phyloP scores from a whole-genome alignment of 768 basidiomycete genomes.

The Hericium coralloides region DNA sequence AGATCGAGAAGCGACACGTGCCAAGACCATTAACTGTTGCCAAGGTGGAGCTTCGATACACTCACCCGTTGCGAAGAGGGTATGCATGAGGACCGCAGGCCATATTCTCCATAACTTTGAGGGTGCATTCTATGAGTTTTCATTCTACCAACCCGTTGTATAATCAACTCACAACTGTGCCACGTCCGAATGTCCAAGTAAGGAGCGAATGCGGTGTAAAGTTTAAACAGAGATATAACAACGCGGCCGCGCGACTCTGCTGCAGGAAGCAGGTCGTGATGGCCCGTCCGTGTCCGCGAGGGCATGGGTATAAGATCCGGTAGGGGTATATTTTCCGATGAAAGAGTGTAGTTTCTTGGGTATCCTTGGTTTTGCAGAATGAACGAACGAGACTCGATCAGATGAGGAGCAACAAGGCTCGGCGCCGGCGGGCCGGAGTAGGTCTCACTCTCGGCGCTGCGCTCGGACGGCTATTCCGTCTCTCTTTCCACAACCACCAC shows the following conservation, averaged over 20 bases:
- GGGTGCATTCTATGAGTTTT: not conserved
- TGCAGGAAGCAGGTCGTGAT: slow-evolving; percentile 6
- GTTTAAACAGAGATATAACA: slow-evolving; percentile 5
- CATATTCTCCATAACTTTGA: slow-evolving; percentile 49
- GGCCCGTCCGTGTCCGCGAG: not conserved
- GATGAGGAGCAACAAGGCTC: too few relatives aligned
- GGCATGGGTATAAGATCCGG: not conserved
- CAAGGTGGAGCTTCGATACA: not conserved
- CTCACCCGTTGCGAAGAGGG: slow-evolving; percentile 43
- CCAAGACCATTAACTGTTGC: not conserved
- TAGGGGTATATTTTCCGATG: too few relatives aligned
- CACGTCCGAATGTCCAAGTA: slow-evolving; percentile 32
- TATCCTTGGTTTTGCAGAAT: too few relatives aligned
- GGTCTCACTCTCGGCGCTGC: too few relatives aligned
- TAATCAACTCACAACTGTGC: slow-evolving; percentile 29
- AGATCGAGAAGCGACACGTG: not conserved
- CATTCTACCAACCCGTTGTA: not conserved
- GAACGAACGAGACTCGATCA: too few relatives aligned
- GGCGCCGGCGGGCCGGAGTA: too few relatives aligned
- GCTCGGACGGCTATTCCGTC: too few relatives aligned
- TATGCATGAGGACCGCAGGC: slow-evolving; percentile 56
- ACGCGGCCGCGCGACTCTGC: not conserved
- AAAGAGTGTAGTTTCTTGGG: too few relatives aligned
- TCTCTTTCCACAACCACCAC: too few relatives aligned
- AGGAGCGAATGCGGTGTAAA: slow-evolving; percentile 6